Base-by-base conservation (phyloP, 2,329 filamentous ascomycete genomes). In the Fusarium newnesense region DNA sequence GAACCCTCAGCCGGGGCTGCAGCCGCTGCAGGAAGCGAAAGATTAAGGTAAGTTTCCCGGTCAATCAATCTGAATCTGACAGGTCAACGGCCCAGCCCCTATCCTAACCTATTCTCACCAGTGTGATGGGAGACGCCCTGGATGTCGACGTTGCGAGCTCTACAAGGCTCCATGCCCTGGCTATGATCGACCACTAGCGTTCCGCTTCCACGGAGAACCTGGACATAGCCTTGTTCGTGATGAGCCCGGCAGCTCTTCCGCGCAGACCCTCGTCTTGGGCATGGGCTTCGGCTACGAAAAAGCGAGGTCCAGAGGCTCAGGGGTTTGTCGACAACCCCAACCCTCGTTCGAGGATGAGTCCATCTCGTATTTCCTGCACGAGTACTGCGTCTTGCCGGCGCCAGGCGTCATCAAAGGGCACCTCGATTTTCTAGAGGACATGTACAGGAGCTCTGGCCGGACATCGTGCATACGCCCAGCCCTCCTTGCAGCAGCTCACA, bases 311-410 rank as follows among this genome's bases (percentile, higher is more conserved):
- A 54, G 11, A 54, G 44, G 49, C 15, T 42, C 60, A 19, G 56
- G 44, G 52, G 60, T 58, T 32, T 36, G 36, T 37, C 69, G 37
- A n/a, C 69, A 73, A 49, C 69, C 70, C 36, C 65, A 73, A 49
- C 70, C 70, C 24, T 73, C 70, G 16, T 73, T 73, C 34, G 70
- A 73, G 30, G 69, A 73, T 19, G 69, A 73, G 28, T 59, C 70
- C 15, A 30, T 73, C 16, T 28, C 52, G 13, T 73, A 46, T 58
- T 73, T 73, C 34, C 32, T 73, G 9, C 52, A 66, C 9, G 70
- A 73, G 32, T 69, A 73, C 30, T 56, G 64, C 28, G 52, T 73
- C 28, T 21, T 40, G 16, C 70, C 69, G 16, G 64, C 44, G 5
- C 47, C 69, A 3, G 69, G 59, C 4, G 65, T 65, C 30, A n/a